These are phyloP conservation scores for Wallemia hederae DNA, from an alignment of 1,284 basidiomycete species.

Conservation along the genomic window DNA sequence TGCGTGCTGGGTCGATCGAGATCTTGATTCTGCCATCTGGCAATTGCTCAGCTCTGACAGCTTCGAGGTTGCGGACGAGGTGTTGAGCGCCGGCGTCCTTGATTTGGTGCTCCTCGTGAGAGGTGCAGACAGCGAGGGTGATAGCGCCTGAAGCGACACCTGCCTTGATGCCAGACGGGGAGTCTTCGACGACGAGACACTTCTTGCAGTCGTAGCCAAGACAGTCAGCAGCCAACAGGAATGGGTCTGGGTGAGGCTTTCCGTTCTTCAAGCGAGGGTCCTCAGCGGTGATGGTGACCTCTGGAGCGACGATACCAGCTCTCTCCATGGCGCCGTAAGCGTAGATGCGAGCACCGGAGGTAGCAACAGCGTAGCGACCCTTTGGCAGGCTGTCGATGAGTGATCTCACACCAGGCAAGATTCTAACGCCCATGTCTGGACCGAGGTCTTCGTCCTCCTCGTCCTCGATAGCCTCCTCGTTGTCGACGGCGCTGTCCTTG, in stretches of 20 bases:
- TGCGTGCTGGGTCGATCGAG: neutral
- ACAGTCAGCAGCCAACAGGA: conserved; percentile 40
- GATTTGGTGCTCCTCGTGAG: conserved; percentile 23
- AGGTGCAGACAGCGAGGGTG: conserved; percentile 42
- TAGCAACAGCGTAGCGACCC: conserved; percentile 40
- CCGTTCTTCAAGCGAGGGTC: conserved; percentile 22
- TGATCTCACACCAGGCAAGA: conserved; percentile 37
- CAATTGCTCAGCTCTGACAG: neutral
- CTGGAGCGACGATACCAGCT: conserved; percentile 38
- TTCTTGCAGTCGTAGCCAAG: conserved; percentile 25
- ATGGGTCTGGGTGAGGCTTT: conserved; percentile 42
- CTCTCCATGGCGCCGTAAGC: conserved; percentile 39
- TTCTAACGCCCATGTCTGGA: conserved; percentile 36
- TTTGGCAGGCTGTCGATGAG: conserved; percentile 37
- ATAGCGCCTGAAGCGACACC: conserved; percentile 40
- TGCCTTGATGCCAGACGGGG: conserved; percentile 38
- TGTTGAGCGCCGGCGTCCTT: conserved; percentile 36
- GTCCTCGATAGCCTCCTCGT: conserved; percentile 27
- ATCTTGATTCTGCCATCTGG: neutral
- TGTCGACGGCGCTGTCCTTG: conserved; percentile 18
- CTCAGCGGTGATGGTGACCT: conserved; percentile 46
- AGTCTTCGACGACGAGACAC: conserved; percentile 42
- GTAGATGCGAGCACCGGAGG: conserved; percentile 43
- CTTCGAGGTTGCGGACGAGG: conserved; percentile 30
- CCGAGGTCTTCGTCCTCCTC: conserved; percentile 17